Evolutionary conservation across 1,139 yeast genomes (phyloP), one percentile per base, ranked within the genome.

Genomic region (Scheffersomyces parashehatae): DNA sequence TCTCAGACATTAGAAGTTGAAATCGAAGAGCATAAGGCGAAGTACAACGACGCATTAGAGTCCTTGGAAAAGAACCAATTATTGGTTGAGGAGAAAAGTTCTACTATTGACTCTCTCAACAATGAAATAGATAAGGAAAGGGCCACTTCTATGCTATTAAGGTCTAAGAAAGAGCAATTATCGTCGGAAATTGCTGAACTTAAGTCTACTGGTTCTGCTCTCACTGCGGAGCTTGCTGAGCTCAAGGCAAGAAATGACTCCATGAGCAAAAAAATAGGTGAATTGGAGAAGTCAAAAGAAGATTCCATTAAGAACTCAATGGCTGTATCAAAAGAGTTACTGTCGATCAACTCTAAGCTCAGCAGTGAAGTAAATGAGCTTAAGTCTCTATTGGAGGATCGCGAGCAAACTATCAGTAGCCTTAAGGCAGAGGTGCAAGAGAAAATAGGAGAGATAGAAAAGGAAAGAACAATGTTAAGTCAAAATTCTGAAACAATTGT

Each of bases 401-500:
- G 47, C n/a, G 47, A 47, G 11, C 16, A 16, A 10, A 39, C 47
- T 35, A 51, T 54, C 12, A 12, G 28, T 1, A 41, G 26, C 3
- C 50, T 54, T 14, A 51, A 57, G 35, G 35, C 40, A 2, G 64
- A 65, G 5, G 53, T 70, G 39, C 52, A 51, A 12, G 58, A 56
- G 12, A 79, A 73, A 47, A 54, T 55, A 0, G 53, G 64, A 39
- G 83, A 74, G 38, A 71, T 81, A 43, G 83, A 79, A 45, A 68
- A 65, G 35, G 85, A 81, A 53, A 61, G 83, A 40, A 67, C 63
- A 9, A 61, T 75, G 56, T 54, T 76, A 15, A 73, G 70, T 46
- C 75, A 76, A 48, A 77, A 65, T 42, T 79, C 85, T 0, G 81
- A 77, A 41, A 65, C 78, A 1, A 64, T 75, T 0, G 65, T 75